Evolutionary conservation across 2,329 filamentous ascomycete species (phyloP), one percentile per base, ranked within the genome.

Genomic region (Blumeriella jaapii): DNA sequence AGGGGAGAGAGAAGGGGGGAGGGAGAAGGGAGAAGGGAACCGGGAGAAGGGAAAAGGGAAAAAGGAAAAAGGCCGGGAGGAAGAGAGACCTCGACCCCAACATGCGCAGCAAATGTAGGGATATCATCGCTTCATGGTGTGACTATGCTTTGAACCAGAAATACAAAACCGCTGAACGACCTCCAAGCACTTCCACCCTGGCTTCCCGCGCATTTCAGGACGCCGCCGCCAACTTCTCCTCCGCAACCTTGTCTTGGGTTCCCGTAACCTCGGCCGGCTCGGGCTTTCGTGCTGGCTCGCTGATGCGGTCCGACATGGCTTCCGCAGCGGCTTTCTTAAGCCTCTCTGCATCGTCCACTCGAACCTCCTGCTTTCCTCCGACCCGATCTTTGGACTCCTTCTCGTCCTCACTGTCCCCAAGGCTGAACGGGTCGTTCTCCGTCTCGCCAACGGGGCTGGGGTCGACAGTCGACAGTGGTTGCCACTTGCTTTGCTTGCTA

Each of bases 351-450:
- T 57, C 57, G 24, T 73, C 72, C 41, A 66, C 66, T 40, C 67
- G 67, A 40, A 77, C 67, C 35, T 74, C 69, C 45, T n/a, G n/a
- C n/a, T 64, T 52, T 50, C 69, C 67, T 37, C 30, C 52, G 34
- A 52, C 49, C 24, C 52, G 49, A 28, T 71, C 68, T 61, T 86
- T 91, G 11, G 65, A 60, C 34, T 87, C 83, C 49, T 81, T 81
- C 59, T 98, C 91, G 48, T 94, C 87, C 48, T 96, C 89, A 53
- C 85, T 93, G 50, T 96, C 89, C 4, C 91, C 91, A 10, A 98
- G 69, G 53, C 86, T 95, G 62, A 98, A 98, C 0, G 91, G 91
- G 54, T 98, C 91, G 51, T 94, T 89, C 49, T 96, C 86, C 12
- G 72, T 69, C 49, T 96, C 85, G 13, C 73, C 71, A 42, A 94